These are phyloP conservation scores for Microstegium vimineum DNA, from an alignment of 176 grass and related monocot species.

Conservation along the genomic window DNA sequence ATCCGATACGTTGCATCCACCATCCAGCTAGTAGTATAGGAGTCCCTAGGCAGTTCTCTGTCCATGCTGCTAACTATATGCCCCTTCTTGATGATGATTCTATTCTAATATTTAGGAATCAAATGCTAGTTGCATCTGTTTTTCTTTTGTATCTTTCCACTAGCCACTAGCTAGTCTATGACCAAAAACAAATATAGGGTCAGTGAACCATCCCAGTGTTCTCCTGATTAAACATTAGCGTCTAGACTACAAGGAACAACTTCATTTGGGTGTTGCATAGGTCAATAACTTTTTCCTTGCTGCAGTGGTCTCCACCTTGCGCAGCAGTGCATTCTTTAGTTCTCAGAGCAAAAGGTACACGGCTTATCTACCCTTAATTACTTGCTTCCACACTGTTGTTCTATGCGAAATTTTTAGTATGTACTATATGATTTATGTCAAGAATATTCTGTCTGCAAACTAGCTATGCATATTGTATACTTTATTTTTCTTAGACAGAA, in stretches of 20 bases:
- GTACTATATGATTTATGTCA: conserved; percentile 3
- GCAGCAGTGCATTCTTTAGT: conserved; percentile 38
- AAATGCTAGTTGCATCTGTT: conserved; percentile 27
- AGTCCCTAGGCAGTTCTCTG: background rate
- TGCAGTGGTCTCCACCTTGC: conserved; percentile 69
- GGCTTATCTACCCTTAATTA: conserved; percentile 2
- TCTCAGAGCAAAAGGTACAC: conserved; percentile 31
- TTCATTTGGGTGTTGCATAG: conserved; percentile 54
- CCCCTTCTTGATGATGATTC: conserved; percentile 26
- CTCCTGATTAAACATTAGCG: conserved; percentile 43
- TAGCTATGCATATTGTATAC: conserved; percentile 2
- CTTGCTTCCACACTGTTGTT: conserved; percentile 16
- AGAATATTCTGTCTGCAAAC: conserved; percentile 4
- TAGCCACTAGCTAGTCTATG: conserved; percentile 41
- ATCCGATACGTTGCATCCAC: conserved; percentile 5
- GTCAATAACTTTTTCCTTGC: conserved; percentile 46
- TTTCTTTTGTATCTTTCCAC: conserved; percentile 32
- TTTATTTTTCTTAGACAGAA: conserved; percentile 3
- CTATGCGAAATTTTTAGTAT: background rate
- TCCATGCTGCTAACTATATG: conserved; percentile 6
- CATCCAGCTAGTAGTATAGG: background rate
- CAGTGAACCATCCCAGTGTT: conserved; percentile 37
- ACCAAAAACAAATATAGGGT: conserved; percentile 45
- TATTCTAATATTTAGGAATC: conserved; percentile 28
- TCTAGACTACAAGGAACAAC: conserved; percentile 55